Evolutionary conservation across 768 basidiomycete species (phyloP).

Genomic region (Nidularia sp.): DNA sequence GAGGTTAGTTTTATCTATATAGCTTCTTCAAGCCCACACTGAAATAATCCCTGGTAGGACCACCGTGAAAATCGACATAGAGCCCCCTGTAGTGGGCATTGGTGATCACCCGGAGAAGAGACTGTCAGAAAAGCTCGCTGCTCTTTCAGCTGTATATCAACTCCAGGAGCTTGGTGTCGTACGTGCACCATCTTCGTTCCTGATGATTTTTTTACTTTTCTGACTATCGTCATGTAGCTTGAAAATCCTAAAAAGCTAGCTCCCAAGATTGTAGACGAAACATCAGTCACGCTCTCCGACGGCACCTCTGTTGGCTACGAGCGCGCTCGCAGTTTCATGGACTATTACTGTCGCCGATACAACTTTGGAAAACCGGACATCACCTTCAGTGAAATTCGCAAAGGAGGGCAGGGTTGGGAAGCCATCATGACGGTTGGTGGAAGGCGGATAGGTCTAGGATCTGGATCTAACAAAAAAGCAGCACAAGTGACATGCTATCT

Average conservation of each 20-base stretch:
- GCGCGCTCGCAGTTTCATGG: slow-evolving; percentile 85
- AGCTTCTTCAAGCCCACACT: not conserved
- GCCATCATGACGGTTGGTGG: slow-evolving; percentile 74
- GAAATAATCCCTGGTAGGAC: slow-evolving; percentile 20
- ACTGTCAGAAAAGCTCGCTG: slow-evolving; percentile 72
- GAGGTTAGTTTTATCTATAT: slow-evolving; percentile 32
- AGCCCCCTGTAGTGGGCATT: slow-evolving; percentile 45
- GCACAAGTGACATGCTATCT: slow-evolving; percentile 75
- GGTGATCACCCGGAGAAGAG: slow-evolving; percentile 60
- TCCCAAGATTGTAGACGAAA: slow-evolving; percentile 12
- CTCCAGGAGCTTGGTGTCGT: slow-evolving; percentile 62
- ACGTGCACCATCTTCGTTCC: slow-evolving; percentile 22
- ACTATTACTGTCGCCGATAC: slow-evolving; percentile 86
- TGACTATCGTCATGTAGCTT: slow-evolving; percentile 20
- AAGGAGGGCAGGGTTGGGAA: slow-evolving; percentile 50
- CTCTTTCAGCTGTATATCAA: slow-evolving; percentile 70
- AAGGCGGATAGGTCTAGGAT: slow-evolving; percentile 79
- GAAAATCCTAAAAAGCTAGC: slow-evolving; percentile 29
- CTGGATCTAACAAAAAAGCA: slow-evolving; percentile 62
- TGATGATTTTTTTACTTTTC: not conserved
- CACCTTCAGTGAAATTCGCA: slow-evolving; percentile 34
- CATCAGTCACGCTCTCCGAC: slow-evolving; percentile 47
- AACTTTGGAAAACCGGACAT: slow-evolving; percentile 72
- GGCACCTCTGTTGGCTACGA: slow-evolving; percentile 63
- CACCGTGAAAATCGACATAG: slow-evolving; percentile 32